Conservation (phyloP, 2,329 filamentous ascomycete genomes). For the Fusarium tjaetaba region DNA sequence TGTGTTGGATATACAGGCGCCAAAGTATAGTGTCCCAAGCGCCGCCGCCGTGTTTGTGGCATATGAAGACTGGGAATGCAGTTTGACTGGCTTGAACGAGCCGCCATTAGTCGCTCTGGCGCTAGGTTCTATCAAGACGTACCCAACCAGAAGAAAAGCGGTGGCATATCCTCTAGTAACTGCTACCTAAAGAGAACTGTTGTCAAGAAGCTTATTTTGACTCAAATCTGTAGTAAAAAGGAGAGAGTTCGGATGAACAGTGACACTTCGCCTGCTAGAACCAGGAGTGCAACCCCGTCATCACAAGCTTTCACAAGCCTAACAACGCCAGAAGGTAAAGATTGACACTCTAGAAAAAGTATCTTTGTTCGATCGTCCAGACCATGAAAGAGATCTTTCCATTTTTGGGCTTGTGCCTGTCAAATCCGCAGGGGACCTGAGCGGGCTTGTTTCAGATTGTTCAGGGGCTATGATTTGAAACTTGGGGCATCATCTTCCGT, state of each 20-base stretch:
- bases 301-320: slow-evolving; percentile 13
- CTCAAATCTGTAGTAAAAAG: background rate
- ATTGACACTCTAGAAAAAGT: background rate
- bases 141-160: background rate
- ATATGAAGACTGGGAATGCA: slow-evolving; percentile 16
- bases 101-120: slow-evolving; percentile 18
- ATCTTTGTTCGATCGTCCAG: slow-evolving; percentile 1
- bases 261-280: background rate
- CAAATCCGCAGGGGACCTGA: background rate
- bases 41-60: slow-evolving; percentile 27
- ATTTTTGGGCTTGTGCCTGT: slow-evolving; percentile 14
- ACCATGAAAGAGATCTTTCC: slow-evolving; percentile 23
- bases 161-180: background rate
- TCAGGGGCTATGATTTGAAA: slow-evolving; percentile 32
- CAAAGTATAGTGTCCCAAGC: slow-evolving; percentile 29
- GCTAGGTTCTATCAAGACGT: background rate
- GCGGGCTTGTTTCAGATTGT: slow-evolving; percentile 37
- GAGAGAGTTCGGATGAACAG: slow-evolving; percentile 11
- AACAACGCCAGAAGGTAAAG: background rate
- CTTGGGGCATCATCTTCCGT: slow-evolving; percentile 22
- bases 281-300: slow-evolving; percentile 9
- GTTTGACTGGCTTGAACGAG: slow-evolving; percentile 36
- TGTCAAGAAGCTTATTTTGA: background rate
- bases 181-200: background rate
- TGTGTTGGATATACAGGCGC: slow-evolving; percentile 25